A percentile compares a stretch with the other conserved stretches of the same genome.
These are phyloP conservation scores for Grosmannia clavigera DNA, from an alignment of 2,329 filamentous ascomycete species.

Conservation along the genomic window DNA sequence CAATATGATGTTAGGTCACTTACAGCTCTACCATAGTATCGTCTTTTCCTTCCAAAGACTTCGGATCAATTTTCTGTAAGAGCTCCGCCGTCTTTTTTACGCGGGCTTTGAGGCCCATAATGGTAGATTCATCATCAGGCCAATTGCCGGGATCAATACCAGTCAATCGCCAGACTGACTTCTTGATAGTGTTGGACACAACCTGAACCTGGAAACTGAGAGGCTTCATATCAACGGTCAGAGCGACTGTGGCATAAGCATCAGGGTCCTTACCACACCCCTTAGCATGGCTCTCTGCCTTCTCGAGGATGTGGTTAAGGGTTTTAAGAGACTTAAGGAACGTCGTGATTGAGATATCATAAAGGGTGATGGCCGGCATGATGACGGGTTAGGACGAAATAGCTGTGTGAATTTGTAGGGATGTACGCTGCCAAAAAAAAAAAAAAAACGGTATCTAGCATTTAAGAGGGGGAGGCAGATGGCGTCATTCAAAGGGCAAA, in stretches of 20 bases:
- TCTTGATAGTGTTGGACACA: constrained; percentile 18
- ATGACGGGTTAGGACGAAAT: neutral
- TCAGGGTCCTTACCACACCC: constrained; percentile 15
- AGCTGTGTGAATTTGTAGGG: too few species aligned
- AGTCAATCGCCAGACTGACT: constrained; percentile 17
- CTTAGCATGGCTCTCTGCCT: constrained; percentile 18
- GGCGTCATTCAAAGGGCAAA: neutral
- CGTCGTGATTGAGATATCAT: constrained; percentile 18
- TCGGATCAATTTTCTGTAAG: constrained; percentile 16
- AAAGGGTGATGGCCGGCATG: constrained; percentile 19
- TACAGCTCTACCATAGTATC: constrained; percentile 15
- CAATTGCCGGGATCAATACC: constrained; percentile 13
- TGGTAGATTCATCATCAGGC: constrained; percentile 20
- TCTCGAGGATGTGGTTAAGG: constrained; percentile 19
- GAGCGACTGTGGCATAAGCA: constrained; percentile 14
- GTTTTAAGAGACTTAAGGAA: constrained; percentile 15
- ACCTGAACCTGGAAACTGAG: constrained; percentile 23
- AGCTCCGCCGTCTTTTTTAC: constrained; percentile 19
- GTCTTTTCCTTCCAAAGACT: constrained; percentile 16
- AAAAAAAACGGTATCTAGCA: too few species aligned
- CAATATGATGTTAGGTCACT: constrained; percentile 4
- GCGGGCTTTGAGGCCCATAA: constrained; percentile 19
- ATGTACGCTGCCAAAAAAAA: neutral
- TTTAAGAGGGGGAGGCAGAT: too few species aligned
- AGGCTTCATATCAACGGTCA: constrained; percentile 23